phyloP scores from a whole-genome alignment of 129 eudicot species.

The Saussurea involucrata region DNA sequence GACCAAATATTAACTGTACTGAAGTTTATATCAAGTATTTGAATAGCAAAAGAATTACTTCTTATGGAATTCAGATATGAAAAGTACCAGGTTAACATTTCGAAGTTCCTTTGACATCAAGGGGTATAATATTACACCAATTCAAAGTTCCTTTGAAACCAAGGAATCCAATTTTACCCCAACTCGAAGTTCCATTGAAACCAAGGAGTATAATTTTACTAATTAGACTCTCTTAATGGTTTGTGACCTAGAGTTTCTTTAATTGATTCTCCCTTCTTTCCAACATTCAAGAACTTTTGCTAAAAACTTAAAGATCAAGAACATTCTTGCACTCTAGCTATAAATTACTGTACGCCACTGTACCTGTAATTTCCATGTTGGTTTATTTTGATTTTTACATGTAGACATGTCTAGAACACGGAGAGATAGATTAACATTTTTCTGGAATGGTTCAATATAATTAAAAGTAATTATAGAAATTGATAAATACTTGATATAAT shows the following conservation, averaged over 20 bases:
- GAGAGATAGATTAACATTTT: neutral
- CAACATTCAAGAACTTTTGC: neutral
- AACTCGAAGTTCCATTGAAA: neutral
- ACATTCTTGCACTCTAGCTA: neutral
- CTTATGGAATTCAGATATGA: neutral
- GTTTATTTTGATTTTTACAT: neutral
- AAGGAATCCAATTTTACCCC: neutral
- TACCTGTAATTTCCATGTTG: neutral
- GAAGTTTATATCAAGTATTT: neutral
- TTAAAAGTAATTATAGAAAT: neutral
- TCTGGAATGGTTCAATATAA: neutral
- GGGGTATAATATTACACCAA: neutral
- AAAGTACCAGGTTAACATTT: constrained; percentile 9
- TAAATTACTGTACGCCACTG: neutral
- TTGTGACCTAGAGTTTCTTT: neutral
- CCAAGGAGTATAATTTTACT: neutral
- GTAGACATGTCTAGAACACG: neutral
- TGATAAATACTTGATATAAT: neutral
- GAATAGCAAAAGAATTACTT: neutral
- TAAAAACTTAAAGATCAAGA: neutral
- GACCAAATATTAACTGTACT: neutral
- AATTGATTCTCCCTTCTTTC: constrained; percentile 7
- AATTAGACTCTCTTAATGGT: constrained; percentile 6
- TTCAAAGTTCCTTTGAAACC: neutral
- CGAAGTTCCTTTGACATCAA: neutral